Conservation (phyloP, 306 rosid genomes). For the Casuarina equisetifolia region DNA sequence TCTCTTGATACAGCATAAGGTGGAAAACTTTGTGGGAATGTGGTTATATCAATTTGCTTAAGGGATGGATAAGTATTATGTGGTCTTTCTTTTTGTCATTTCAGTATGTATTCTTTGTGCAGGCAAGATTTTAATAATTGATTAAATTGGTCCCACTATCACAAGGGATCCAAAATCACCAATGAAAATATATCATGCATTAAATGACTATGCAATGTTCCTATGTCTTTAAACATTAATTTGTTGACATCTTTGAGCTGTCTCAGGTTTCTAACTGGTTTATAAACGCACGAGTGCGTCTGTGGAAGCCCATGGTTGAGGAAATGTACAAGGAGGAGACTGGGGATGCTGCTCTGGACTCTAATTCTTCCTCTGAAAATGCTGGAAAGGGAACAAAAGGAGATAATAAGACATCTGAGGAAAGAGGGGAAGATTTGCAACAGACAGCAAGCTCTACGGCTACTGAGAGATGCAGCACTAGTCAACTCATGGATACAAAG, state of each 20-base stretch:
- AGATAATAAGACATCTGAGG: slow-evolving; percentile 46
- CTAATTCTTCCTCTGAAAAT: slow-evolving; percentile 68
- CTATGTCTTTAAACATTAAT: neutral
- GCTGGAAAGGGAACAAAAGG: slow-evolving; percentile 50
- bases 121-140: neutral
- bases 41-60: neutral
- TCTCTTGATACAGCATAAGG: neutral
- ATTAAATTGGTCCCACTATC: neutral
- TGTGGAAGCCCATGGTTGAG: slow-evolving; percentile 93
- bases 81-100: no score
- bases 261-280: slow-evolving; percentile 86
- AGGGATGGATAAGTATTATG: neutral
- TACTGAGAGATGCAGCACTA: slow-evolving; percentile 46
- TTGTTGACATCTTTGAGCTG: slow-evolving; percentile 11
- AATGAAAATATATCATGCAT: neutral
- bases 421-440: slow-evolving; percentile 53
- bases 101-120: neutral
- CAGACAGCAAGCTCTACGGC: slow-evolving; percentile 48
- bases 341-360: slow-evolving; percentile 59
- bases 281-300: slow-evolving; percentile 83
- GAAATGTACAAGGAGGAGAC: slow-evolving; percentile 85
- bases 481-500: slow-evolving; percentile 51
- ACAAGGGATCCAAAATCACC: neutral
- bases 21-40: neutral
- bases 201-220: neutral